Conservation (phyloP, 192 early-diverging fungal genomes). For the Dissophora ornata region DNA sequence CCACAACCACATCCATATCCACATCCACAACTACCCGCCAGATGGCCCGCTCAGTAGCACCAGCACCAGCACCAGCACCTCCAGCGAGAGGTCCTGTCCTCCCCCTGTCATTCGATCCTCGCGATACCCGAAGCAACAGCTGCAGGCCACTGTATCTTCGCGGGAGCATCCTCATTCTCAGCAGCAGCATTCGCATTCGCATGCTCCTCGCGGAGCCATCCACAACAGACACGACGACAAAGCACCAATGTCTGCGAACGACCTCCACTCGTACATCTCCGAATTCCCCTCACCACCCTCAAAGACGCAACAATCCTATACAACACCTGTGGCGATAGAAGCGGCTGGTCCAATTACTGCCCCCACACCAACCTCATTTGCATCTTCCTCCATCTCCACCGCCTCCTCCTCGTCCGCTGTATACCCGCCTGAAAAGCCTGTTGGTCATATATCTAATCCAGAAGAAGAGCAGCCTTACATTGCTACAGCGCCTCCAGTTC, state of each 20-base stretch:
- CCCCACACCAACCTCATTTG: neutral
- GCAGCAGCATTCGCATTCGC: neutral
- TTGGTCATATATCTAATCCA: neutral
- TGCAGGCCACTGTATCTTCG: neutral
- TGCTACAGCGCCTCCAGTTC: constrained; percentile 7
- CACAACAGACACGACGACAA: too few species aligned
- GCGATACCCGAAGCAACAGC: constrained; percentile 23
- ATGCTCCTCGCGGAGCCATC: too few species aligned
- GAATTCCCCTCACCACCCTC: constrained; percentile 9
- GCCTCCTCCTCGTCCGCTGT: too few species aligned
- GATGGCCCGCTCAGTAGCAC: neutral
- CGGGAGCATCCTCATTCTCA: neutral
- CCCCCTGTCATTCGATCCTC: constrained; percentile 4
- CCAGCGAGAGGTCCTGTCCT: neutral
- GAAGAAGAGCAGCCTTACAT: constrained; percentile 33
- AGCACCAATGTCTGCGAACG: neutral
- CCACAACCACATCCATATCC: constrained; percentile 23
- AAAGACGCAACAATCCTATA: neutral
- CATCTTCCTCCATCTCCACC: neutral
- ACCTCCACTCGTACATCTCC: neutral
- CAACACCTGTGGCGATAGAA: neutral
- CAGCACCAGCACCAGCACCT: neutral
- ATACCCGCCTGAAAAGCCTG: constrained; percentile 42
- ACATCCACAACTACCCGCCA: constrained; percentile 16
- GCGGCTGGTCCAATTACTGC: constrained; percentile 9